Evolutionary conservation across 2,329 filamentous ascomycete species (phyloP), one percentile per base, ranked within the genome.

Genomic region (Aspergillus sp.): DNA sequence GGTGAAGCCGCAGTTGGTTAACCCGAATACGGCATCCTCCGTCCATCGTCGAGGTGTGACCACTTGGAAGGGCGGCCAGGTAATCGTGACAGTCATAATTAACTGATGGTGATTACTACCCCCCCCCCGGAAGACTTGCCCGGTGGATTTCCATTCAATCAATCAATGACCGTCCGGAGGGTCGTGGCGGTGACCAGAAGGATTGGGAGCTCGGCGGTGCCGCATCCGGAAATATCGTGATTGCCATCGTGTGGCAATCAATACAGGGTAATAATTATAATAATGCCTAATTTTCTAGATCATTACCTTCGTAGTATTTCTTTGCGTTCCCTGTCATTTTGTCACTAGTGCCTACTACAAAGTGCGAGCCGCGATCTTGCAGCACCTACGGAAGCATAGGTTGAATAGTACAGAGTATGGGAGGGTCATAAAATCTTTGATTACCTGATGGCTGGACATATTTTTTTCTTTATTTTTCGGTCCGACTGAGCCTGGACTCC

Each of bases 171-270:
- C 6, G 25, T 29, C 11, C 25, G 25, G 25, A 29, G 25, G 4
- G 32, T 36, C 17, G 46, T 48, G 46, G 46, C 34, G 34, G 46
- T 48, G 46, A 48, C 46, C 20, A 48, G 14, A 31, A 40, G 17
- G 46, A 25, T 16, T 34, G 46, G 21, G 20, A 20, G 19, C 45
- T 47, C 34, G 45, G 45, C 34, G 31, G 20, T 41, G 20, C 45
- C 46, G 32, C 46, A 47, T 25, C 46, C 46, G 23, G 46, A 34
- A 48, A 20, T 17, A n/a, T 42, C 17, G 17, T 34, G n/a, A 19
- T 13, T 40, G n/a, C 36, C 40, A 20, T 20, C 23, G n/a, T 48
- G 46, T 48, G 46, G 46, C 46, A 48, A 47, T 47, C 31, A 20
- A 10, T n/a, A n/a, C n/a, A n/a, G n/a, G n/a, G n/a, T n/a, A n/a